Conservation (phyloP, 202 grass and related monocot species). For the Carex sylvatica region DNA sequence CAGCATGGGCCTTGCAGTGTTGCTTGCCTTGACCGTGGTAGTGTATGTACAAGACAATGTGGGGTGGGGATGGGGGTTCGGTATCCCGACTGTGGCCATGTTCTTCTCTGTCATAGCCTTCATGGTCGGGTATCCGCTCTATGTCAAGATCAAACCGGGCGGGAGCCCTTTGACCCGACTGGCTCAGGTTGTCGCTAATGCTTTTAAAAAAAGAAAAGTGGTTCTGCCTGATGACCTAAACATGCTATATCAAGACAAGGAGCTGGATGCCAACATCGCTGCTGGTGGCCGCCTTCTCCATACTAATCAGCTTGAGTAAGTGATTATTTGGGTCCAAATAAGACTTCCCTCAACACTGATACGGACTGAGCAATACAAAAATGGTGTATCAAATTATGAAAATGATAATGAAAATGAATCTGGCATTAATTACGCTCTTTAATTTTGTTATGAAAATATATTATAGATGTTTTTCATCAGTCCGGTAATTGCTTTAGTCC, state of each 20-base stretch:
- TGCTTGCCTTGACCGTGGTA: slow-evolving; percentile 47
- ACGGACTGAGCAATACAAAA: background rate
- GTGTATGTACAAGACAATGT: slow-evolving; percentile 79
- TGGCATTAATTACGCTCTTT: background rate
- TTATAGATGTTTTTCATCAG: background rate
- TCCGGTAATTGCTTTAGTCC: background rate
- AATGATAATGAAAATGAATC: background rate
- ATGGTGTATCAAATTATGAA: background rate
- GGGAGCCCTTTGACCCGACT: slow-evolving; percentile 61
- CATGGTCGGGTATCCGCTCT: slow-evolving; percentile 54
- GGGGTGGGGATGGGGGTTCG: slow-evolving; percentile 62
- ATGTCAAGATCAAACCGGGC: slow-evolving; percentile 50
- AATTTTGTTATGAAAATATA: background rate
- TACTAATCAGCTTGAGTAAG: slow-evolving; percentile 52
- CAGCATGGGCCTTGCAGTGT: slow-evolving; percentile 46
- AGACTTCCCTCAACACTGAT: background rate
- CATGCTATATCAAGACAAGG: slow-evolving; percentile 56
- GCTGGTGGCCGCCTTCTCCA: slow-evolving; percentile 52
- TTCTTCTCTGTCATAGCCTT: slow-evolving; percentile 48
- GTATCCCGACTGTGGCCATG: slow-evolving; percentile 56
- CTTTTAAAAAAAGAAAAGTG: slow-evolving; percentile 51
- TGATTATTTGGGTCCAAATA: background rate
- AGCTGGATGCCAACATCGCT: slow-evolving; percentile 55
- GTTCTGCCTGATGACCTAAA: slow-evolving; percentile 29
- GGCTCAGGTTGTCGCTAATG: slow-evolving; percentile 41